Evolutionary conservation across 2,329 filamentous ascomycete genomes (phyloP), one percentile per base, ranked within the genome.

Genomic region (Neopestalotiopsis clavispora): DNA sequence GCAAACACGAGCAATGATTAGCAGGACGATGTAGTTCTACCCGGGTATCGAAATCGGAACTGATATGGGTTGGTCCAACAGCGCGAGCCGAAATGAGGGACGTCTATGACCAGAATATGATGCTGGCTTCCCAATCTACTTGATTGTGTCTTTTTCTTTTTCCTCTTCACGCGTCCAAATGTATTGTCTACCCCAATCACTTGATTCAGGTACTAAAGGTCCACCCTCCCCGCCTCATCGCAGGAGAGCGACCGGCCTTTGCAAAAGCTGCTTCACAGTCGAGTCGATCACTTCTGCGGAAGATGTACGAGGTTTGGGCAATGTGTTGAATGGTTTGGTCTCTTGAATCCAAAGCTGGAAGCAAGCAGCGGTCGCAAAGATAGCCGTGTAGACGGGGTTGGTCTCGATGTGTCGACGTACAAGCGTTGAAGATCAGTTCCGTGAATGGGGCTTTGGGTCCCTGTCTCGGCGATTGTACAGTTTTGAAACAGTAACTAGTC

Each of bases 171-270:
- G 45, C 45, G 45, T 28, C 69, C 69, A 69, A 65, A 64, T 71
- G 66, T 67, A 68, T 38, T 69, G 70, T 70, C 65, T 70, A 72
- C 75, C 73, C 75, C 71, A 73, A 75, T 72, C 73, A 72, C 74
- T 73, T 70, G 73, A 72, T 73, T 69, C 72, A 71, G 74, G 74
- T 71, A 73, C 73, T 38, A 73, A 73, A 78, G 75, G 75, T 73
- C 76, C 75, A 74, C 76, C 76, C 72, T 75, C 77, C 73, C 75
- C 76, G 74, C 77, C 77, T 78, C 77, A 79, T 78, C 76, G 76
- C 77, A 77, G 72, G 76, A 73, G 76, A 78, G 77, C 77, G 69
- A 74, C 69, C 70, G 75, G 76, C 73, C 76, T 70, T 28, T 65
- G 63, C 66, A 52, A 62, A 40, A 40, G 52, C 49, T 56, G 40